Base-by-base conservation (phyloP, 108 stramenopile genomes). In the Nitzschia sp. region DNA sequence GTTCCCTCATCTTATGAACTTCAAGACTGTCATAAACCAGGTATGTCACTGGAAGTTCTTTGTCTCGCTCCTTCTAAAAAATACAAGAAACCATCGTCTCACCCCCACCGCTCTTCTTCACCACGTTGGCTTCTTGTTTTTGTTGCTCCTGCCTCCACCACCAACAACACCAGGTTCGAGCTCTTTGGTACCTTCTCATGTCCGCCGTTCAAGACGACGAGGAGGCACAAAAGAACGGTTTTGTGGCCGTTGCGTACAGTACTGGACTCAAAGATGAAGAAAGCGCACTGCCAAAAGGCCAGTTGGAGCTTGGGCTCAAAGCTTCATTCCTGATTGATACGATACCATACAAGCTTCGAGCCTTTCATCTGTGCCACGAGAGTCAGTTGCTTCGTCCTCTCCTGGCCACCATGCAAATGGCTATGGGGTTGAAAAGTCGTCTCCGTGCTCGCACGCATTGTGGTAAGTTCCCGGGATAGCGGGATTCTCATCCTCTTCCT, bases 291-390 rank as follows among this genome's bases (percentile, higher is more conserved):
- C 48, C 48, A 11, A 22, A 21, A n/a, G 48, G 19, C 5, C 8
- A 23, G 11, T 22, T 60, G 11, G 59, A 60, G 6, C 36, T 60
- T 8, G 34, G 16, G 2, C 21, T 38, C 3, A 23, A 13, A 23
- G 35, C 36, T 3, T 17, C 35, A 2, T 15, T 38, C 26, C 13
- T 60, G 13, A 17, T 25, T 6, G 33, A 35, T 2, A 13, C 35
- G 17, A 48, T 69, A 9, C 57, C 68, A 17, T 45, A 30, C 21
- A 38, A 45, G 25, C 38, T 48, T 3, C n/a, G 30, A 13, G 59
- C 44, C 17, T 16, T 61, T 25, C 70, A 71, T 44, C 50, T 45
- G 19, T 71, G 70, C 50, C 45, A 71, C 32, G 36, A 53, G 19
- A 56, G 31, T 22, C 23, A 21, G 1, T 0, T 34, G 0, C 31